phyloP scores from a whole-genome alignment of 768 basidiomycete genomes.

The Baorangia bicolor region DNA sequence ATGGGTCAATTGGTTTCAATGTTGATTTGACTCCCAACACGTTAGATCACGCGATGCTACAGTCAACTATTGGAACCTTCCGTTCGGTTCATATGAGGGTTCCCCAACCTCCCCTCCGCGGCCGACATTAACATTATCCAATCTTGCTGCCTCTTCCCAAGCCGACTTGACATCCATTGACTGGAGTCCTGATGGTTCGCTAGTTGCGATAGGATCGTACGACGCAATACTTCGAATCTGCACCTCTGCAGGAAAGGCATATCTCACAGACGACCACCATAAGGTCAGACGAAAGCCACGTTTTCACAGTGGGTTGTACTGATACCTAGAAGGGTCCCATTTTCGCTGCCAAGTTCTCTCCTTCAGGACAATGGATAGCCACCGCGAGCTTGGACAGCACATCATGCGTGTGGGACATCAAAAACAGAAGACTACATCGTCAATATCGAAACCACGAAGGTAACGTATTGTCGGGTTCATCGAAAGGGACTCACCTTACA shows the following conservation, averaged over 20 bases:
- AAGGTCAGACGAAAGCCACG: constrained; percentile 44
- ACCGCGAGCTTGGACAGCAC: constrained; percentile 79
- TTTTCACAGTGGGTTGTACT: constrained; percentile 9
- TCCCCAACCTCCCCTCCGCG: constrained; percentile 21
- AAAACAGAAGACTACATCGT: constrained; percentile 54
- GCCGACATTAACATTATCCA: constrained; percentile 46
- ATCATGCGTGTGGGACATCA: constrained; percentile 76
- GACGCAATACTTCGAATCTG: constrained; percentile 71
- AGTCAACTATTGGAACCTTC: constrained; percentile 71
- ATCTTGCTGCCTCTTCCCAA: constrained; percentile 47
- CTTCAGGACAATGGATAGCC: constrained; percentile 66
- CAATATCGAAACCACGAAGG: constrained; percentile 70
- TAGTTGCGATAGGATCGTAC: constrained; percentile 77
- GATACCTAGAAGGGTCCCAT: constrained; percentile 63
- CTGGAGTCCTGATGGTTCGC: constrained; percentile 72
- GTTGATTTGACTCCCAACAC: constrained; percentile 3
- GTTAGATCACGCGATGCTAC: constrained; percentile 73
- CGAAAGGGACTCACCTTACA: constrained; percentile 1
- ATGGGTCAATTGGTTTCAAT: background rate
- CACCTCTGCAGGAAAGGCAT: constrained; percentile 56
- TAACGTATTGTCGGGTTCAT: constrained; percentile 28
- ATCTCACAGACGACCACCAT: constrained; percentile 64
- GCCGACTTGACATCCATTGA: constrained; percentile 72
- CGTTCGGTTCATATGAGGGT: constrained; percentile 35
- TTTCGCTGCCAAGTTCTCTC: constrained; percentile 77